Base-by-base conservation (phyloP, 805 yeast species). In the Candida taoyuanica region DNA sequence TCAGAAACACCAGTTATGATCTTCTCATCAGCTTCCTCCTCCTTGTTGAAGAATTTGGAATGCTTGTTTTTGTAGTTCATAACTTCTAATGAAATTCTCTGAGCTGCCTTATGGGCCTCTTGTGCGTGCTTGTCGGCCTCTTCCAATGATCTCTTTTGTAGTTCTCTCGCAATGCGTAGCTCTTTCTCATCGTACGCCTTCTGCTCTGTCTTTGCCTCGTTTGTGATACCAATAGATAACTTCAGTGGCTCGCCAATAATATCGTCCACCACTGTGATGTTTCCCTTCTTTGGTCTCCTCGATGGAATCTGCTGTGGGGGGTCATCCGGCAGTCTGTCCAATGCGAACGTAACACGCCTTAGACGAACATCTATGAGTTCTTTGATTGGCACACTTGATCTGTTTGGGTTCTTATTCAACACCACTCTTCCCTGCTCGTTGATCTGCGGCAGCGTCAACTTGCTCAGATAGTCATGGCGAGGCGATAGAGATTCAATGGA, bases 271-370 rank as follows among this genome's bases (percentile, higher is more conserved):
- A 74, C 69, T 9, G 74, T 68, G 17, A 81, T 88, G 53, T 86
- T 82, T 7, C 97, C 96, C 49, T 73, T 71, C 47, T 81, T 70
- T 6, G 97, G 96, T 43, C 71, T 73, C 53, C 95, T 66, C 2
- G 95, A 83, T 2, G 97, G 97, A 44, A 89, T 84, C 56, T 88
- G 96, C 55, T 89, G 97, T 1, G 96, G 95, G 2, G 97, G 97
- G 59, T 89, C 96, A 44, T 68, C 69, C 0, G 69, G 70, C 44
- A 87, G 73, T 36, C 81, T 76, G 35, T 84, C 84, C 5, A 86
- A 70, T 0, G 93, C 87, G 60, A 89, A 89, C 0, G 78, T 72
- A 5, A 87, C 95, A 44, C 89, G 67, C 46, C 74, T 71, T 56
- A 85, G 63, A 16, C 55, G 56, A 1, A 66, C 47, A 6, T 55